Evolutionary conservation across 352 stramenopile genomes (phyloP).

Genomic region (Phytophthora cactorum): DNA sequence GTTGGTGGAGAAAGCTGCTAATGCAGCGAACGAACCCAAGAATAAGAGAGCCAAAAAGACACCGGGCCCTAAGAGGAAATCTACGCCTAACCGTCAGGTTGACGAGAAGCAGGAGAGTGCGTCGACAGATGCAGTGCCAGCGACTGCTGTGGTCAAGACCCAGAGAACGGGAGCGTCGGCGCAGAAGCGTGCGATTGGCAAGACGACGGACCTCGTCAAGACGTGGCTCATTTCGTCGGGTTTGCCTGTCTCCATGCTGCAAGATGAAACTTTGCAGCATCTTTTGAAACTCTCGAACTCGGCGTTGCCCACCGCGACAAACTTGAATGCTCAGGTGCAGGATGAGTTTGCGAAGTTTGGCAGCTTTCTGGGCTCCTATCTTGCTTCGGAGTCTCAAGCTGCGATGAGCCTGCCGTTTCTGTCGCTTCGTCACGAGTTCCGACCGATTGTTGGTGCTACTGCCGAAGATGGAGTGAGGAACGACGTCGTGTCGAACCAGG

Average conservation of each 20-base stretch:
- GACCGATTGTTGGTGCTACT: constrained; percentile 3
- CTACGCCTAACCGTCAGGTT: neutral
- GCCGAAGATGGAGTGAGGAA: constrained; percentile 10
- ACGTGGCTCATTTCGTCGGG: constrained; percentile 42
- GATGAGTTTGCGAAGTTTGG: constrained; percentile 37
- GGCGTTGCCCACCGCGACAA: constrained; percentile 8
- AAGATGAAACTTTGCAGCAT: constrained; percentile 26
- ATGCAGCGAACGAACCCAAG: constrained; percentile 5
- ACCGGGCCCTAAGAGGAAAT: constrained; percentile 12
- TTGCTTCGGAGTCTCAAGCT: constrained; percentile 24
- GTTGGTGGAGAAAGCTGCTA: constrained; percentile 1
- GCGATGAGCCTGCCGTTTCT: constrained; percentile 34
- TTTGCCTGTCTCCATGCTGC: constrained; percentile 18
- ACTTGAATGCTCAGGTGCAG: constrained; percentile 23
- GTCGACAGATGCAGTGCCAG: neutral
- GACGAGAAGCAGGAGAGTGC: constrained; percentile 1
- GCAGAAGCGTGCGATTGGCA: constrained; percentile 13
- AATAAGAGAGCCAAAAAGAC: constrained; percentile 26
- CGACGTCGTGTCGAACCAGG: constrained; percentile 6
- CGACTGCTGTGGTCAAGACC: neutral
- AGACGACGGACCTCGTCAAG: constrained; percentile 26
- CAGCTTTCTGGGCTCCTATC: constrained; percentile 23
- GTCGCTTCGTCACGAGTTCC: constrained; percentile 28
- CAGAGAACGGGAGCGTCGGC: neutral
- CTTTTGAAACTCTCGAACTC: constrained; percentile 23